Conservation (phyloP, 2,329 filamentous ascomycete species). For the Acrodontium crateriforme region DNA sequence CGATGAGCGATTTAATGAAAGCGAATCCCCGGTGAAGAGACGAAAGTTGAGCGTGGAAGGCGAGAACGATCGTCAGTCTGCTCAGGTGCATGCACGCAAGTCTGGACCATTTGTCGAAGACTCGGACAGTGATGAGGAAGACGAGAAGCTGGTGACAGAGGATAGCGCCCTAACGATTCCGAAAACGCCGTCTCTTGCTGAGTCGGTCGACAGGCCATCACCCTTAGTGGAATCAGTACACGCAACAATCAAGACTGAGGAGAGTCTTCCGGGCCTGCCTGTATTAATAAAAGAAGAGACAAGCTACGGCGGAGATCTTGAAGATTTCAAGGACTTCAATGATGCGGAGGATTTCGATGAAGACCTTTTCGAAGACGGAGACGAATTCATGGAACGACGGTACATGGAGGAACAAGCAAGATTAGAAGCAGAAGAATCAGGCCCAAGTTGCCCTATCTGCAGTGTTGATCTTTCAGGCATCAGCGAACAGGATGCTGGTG, state of each 20-base stretch:
- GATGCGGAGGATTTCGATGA: constrained; percentile 47
- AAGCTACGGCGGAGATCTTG: constrained; percentile 31
- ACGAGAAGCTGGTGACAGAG: no score
- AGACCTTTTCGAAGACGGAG: constrained; percentile 41
- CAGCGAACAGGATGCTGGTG: constrained; percentile 50
- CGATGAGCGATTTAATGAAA: constrained; percentile 30
- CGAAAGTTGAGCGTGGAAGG: constrained; percentile 30
- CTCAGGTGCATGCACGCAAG: constrained; percentile 3
- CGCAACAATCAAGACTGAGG: constrained; percentile 1
- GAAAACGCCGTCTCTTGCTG: constrained; percentile 5
- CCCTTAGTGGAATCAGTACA: not conserved
- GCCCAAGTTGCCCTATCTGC: constrained; percentile 60
- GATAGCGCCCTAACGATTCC: constrained; percentile 11
- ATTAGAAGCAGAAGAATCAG: constrained; percentile 37
- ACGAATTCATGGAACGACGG: constrained; percentile 38
- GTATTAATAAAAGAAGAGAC: constrained; percentile 34
- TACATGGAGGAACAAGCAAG: constrained; percentile 61
- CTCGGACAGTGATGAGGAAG: constrained; percentile 45
- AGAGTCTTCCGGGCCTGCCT: not conserved
- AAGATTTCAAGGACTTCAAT: constrained; percentile 38
- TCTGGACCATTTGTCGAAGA: constrained; percentile 58
- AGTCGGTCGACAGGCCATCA: no score
- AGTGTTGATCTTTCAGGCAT: constrained; percentile 45
- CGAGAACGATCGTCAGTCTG: not conserved
- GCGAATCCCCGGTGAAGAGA: constrained; percentile 27